These are phyloP conservation scores for Lolium rigidum DNA, from an alignment of 176 grass and related monocot genomes.

Conservation along the genomic window DNA sequence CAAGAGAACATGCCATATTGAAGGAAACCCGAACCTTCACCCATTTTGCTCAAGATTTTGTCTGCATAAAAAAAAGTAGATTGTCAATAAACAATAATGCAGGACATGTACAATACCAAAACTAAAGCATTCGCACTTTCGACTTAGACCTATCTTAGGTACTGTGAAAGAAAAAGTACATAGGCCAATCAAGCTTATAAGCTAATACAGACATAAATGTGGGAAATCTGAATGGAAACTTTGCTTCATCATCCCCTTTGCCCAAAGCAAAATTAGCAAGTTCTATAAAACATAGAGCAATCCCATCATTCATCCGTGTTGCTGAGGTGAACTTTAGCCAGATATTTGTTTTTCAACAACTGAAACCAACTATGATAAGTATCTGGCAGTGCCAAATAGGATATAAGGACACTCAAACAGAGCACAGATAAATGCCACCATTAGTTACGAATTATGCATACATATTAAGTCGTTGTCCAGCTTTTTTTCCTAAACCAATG, in stretches of 20 bases:
- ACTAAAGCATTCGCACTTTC: neutral
- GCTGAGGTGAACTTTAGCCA: neutral
- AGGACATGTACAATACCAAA: conserved; percentile 17
- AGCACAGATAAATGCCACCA: neutral
- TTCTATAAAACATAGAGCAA: conserved; percentile 12
- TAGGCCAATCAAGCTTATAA: neutral
- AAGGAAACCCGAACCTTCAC: conserved; percentile 82
- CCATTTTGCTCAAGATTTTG: conserved; percentile 97
- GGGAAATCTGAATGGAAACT: neutral
- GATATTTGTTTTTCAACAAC: neutral
- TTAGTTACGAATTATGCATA: neutral
- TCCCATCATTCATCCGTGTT: neutral
- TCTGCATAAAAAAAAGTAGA: conserved; percentile 64
- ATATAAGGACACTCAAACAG: neutral
- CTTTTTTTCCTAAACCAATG: neutral
- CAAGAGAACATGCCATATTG: conserved; percentile 37
- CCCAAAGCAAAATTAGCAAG: neutral
- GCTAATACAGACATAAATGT: neutral
- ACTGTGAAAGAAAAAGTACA: neutral
- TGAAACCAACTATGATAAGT: neutral
- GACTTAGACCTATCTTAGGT: conserved; percentile 3
- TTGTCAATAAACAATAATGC: conserved; percentile 39
- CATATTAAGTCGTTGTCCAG: conserved; percentile 10
- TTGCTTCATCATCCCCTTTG: conserved; percentile 25
- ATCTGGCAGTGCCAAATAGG: neutral